phyloP scores from a whole-genome alignment of 83 land plant genomes.

The Picea abies region DNA sequence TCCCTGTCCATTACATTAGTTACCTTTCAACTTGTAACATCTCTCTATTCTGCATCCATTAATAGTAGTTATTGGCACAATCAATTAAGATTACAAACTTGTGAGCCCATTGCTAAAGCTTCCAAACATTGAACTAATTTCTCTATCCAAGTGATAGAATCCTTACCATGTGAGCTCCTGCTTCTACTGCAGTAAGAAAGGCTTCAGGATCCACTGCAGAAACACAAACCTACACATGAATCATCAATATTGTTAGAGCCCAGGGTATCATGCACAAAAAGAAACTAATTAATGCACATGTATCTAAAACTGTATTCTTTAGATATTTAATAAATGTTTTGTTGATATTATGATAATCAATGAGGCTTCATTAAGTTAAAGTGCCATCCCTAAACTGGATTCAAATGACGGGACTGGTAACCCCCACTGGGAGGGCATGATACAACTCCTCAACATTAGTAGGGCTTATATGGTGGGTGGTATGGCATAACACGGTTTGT shows the following conservation, averaged over 20 bases:
- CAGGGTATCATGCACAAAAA: background rate
- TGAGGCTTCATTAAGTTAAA: no score
- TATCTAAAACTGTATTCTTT: no score
- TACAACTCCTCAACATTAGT: no score
- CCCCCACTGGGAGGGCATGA: no score
- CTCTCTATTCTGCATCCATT: background rate
- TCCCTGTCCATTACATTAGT: no score
- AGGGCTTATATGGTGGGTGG: no score
- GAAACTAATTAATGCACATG: no score
- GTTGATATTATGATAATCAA: no score
- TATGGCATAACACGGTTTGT: no score
- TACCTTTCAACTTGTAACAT: background rate
- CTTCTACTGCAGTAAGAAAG: slow-evolving; percentile 80
- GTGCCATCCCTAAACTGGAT: no score
- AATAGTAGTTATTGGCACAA: background rate
- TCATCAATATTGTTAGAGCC: background rate
- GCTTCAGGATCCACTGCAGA: slow-evolving; percentile 83
- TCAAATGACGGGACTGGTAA: no score
- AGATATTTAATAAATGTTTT: no score
- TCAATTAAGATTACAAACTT: background rate
- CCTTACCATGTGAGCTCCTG: slow-evolving; percentile 89
- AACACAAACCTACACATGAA: slow-evolving; percentile 75
- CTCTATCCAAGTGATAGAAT: background rate
- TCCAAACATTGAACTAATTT: background rate
- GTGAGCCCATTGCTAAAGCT: background rate